These are phyloP conservation scores for Amoebophrya sp. DNA, from an alignment of 169 alveolate species.

Conservation along the genomic window DNA sequence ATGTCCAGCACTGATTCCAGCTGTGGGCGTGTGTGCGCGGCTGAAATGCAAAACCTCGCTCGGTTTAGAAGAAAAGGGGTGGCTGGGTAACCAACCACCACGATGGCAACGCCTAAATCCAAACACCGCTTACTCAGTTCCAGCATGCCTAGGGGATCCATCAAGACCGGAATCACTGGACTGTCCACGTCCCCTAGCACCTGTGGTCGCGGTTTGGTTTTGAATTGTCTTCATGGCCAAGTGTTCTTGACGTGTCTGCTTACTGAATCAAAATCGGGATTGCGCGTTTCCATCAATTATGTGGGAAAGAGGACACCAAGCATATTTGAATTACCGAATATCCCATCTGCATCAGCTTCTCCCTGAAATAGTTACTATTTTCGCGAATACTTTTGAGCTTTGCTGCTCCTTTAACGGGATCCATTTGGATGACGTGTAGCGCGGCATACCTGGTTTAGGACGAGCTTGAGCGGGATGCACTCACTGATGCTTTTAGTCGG, in stretches of 20 bases:
- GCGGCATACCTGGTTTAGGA: too few species aligned
- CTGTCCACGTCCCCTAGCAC: slow-evolving; percentile 30
- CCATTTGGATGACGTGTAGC: slow-evolving; percentile 11
- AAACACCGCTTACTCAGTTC: neutral
- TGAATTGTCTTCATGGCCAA: too few species aligned
- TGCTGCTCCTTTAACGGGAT: neutral
- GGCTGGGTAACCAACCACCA: slow-evolving; percentile 31
- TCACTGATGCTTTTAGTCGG: too few species aligned
- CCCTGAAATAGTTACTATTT: slow-evolving; percentile 31
- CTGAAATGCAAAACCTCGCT: slow-evolving; percentile 26
- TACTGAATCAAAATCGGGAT: too few species aligned
- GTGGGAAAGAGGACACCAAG: too few species aligned
- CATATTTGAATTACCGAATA: too few species aligned
- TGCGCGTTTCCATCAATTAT: too few species aligned
- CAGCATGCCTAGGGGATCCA: slow-evolving; percentile 18
- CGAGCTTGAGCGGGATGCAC: too few species aligned
- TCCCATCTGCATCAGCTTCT: slow-evolving; percentile 11
- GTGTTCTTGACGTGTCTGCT: too few species aligned
- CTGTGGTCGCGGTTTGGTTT: neutral
- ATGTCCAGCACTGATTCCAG: neutral
- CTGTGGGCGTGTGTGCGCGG: slow-evolving; percentile 32
- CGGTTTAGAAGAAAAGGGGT: slow-evolving; percentile 16
- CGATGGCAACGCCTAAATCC: neutral
- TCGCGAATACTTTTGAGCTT: slow-evolving; percentile 20
- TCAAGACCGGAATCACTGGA: slow-evolving; percentile 27